A percentile compares a stretch with the other conserved stretches of the same genome.
Evolutionary conservation across 257 asterid species (phyloP).

Genomic region (Solanum chiquidenum): DNA sequence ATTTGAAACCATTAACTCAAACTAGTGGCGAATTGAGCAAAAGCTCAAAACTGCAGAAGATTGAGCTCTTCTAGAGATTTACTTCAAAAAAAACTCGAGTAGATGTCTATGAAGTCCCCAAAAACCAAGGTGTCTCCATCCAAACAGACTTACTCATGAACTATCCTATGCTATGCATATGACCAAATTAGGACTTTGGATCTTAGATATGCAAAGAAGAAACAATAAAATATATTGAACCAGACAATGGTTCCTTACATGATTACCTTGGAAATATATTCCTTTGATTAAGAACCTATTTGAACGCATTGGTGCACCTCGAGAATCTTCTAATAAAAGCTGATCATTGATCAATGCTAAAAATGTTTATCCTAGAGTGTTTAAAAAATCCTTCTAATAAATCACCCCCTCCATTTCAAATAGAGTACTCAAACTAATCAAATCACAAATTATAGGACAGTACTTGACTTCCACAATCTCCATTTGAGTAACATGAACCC

Average conservation of each 20-base stretch:
- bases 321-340: background rate
- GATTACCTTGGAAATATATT: background rate
- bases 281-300: background rate
- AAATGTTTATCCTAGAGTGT: background rate
- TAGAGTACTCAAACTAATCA: background rate
- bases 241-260: background rate
- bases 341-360: background rate
- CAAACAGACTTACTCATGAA: background rate
- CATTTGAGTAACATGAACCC: background rate
- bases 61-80: background rate
- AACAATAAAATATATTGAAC: background rate
- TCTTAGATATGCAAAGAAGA: background rate
- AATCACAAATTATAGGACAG: background rate
- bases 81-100: background rate
- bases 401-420: background rate
- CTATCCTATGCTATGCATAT: background rate
- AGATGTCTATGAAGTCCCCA: background rate
- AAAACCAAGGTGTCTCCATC: background rate
- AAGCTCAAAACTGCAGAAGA: background rate
- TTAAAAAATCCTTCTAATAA: background rate
- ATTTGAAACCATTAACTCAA: background rate
- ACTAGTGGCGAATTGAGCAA: background rate
- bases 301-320: background rate
- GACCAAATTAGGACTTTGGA: background rate
- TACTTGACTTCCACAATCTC: background rate